Base-by-base conservation (phyloP, 371 early-diverging fungal genomes). In the Mucor ambiguus region DNA sequence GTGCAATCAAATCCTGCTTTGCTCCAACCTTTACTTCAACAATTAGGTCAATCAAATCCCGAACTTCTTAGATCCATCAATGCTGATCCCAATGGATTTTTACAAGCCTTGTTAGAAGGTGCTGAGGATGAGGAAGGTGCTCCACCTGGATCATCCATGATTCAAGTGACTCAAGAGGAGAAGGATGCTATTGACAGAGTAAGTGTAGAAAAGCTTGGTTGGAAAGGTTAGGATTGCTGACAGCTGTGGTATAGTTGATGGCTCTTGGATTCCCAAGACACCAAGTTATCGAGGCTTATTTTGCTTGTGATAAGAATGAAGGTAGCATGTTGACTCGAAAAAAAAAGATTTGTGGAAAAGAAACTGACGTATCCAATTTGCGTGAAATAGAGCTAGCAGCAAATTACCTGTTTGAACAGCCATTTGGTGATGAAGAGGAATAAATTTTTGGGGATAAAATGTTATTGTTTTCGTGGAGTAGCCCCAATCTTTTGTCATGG, bases 241-340 rank as follows among this genome's bases (percentile, higher is more conserved):
- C 28, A 54, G 57, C 44, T 30, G 20, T 52, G 6, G 62, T 24
- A 4, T 80, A 92, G 91, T 80, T 98, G 74, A 89, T 85, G 69
- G 93, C 83, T n/a, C 81, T 98, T 44, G 98, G 98, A 12, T 98
- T 98, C 74, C 89, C 88, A 60, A 84, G 95, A 44, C 82, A 78
- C 57, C 62, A 78, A 16, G 98, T 89, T 28, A 88, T 96, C 65
- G 95, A 96, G 81, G 98, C 98, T 29, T 98, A 87, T 80, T 87
- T 98, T 74, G 96, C 96, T 11, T 98, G 98, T 74, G 98, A 98
- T 68, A 96, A 95, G 79, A 95, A 98, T 78, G 98, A 98, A 86
- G 82, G 82, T 80, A 78, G 66, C 14, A 33, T 46, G 14, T 52
- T 11, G 0, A 6, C 16, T 52, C 2, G 2, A 49, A 55, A 41